Evolutionary conservation across 805 yeast genomes (phyloP), one percentile per base, ranked within the genome.

Genomic region (Metschnikowia cubensis): DNA sequence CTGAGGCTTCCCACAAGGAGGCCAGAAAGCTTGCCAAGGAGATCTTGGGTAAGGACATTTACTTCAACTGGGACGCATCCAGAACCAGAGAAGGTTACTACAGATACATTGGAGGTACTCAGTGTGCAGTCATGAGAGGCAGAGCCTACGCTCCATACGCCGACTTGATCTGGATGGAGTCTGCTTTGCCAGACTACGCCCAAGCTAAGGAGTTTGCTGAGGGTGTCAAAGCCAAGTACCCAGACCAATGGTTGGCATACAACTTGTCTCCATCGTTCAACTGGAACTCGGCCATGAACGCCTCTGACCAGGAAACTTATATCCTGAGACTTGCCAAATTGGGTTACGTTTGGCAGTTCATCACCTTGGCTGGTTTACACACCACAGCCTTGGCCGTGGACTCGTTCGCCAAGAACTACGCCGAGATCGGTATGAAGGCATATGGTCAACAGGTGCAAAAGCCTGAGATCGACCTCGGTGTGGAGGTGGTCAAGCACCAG

Each of bases 121-220:
- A 89, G 76, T 90, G 97, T 79, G 97, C 98, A 45, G 87, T 92
- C 47, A 92, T 89, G 85, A 85, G 98, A 69, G 97, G 96, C 55
- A 83, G 96, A 65, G 95, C 96, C 31, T 92, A 78, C 68, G 91
- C 97, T 49, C 97, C 97, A 55, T 92, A 85, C 70, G 90, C 96
- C 40, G 98, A 91, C 71, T 78, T 92, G 75, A 84, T 91, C 61
- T 92, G 98, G 98, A 91, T 92, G 97, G 98, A 92, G 78, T 85
- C 96, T 52, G 91, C 91, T 70, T 81, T 88, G 60, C 98, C 98
- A 59, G 96, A 90, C 71, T 91, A 81, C 73, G 80, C 77, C 53
- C 98, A 92, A 76, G 98, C 97, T 57, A 82, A 84, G 72, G 96
- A 89, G 74, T 92, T 92, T 65, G 94, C 98, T 50, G 87, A 83